Conservation (phyloP, 2,329 filamentous ascomycete species). For the Sclerotinia minor region DNA sequence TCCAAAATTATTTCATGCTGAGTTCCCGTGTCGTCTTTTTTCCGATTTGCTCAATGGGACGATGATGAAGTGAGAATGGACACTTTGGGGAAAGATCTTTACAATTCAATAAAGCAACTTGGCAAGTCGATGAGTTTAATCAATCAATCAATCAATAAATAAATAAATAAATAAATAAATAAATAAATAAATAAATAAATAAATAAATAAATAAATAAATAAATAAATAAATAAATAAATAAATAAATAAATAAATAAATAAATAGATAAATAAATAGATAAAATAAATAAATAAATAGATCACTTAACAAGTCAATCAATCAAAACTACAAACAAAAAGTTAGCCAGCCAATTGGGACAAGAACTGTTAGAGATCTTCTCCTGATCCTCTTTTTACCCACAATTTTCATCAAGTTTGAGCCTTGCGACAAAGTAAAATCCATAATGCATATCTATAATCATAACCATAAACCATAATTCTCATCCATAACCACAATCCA, state of each 20-base stretch:
- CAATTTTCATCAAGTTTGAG: slow-evolving; percentile 13
- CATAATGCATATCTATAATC: not conserved
- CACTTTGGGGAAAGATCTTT: too few species aligned
- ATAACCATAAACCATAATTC: not conserved
- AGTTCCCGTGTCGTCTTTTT: slow-evolving; percentile 8
- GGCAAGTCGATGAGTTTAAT: too few species aligned
- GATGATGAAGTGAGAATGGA: not conserved
- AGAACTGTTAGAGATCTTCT: slow-evolving; percentile 22
- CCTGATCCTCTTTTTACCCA: slow-evolving; percentile 17
- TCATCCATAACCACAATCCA: not conserved
- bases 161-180: too few species aligned
- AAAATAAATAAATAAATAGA: too few species aligned
- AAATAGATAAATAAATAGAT: too few species aligned
- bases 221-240: too few species aligned
- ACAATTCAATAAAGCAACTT: not conserved
- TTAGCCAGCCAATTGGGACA: slow-evolving; percentile 38
- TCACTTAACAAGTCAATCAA: not conserved
- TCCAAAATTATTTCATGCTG: slow-evolving; percentile 27
- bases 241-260: too few species aligned
- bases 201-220: too few species aligned
- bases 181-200: too few species aligned
- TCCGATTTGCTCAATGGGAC: not conserved
- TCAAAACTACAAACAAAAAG: slow-evolving; percentile 38
- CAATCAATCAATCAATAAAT: too few species aligned
- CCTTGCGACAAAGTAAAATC: slow-evolving; percentile 12